A percentile compares a stretch with the other conserved stretches of the same genome.
phyloP scores from a whole-genome alignment of 2,329 filamentous ascomycete genomes.

The Hypoxylon sp. region DNA sequence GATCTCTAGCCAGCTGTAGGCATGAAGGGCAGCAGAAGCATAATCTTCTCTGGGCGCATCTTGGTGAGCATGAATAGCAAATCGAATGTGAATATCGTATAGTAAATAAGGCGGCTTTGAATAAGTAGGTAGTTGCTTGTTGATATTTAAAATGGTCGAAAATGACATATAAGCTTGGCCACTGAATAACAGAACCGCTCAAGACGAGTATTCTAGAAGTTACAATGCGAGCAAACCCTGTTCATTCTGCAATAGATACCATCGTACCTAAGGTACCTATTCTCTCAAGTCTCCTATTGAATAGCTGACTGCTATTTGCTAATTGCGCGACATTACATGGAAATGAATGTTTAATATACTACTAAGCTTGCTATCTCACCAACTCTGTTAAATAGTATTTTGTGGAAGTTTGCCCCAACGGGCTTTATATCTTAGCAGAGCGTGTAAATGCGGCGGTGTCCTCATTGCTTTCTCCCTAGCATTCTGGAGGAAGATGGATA shows the following conservation, averaged over 20 bases:
- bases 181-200: background rate
- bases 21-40: constrained; percentile 1
- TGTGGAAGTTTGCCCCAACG: too few relatives aligned
- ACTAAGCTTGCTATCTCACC: background rate
- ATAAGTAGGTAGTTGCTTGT: background rate
- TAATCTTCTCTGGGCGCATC: background rate
- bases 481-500: background rate
- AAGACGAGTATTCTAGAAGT: background rate
- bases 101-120: background rate
- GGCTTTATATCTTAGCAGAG: too few relatives aligned
- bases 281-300: too few relatives aligned
- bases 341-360: background rate
- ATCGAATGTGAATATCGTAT: background rate
- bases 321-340: background rate
- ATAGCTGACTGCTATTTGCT: background rate
- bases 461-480: background rate
- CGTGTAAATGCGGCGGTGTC: background rate
- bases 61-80: background rate
- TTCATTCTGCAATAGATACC: background rate
- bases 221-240: background rate
- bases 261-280: background rate
- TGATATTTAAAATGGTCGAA: background rate
- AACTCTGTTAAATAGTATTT: background rate
- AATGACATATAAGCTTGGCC: too few relatives aligned
- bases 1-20: background rate